Percentiles rank a stretch among this genome's conserved stretches.
Evolutionary conservation across 2,329 filamentous ascomycete species (phyloP).

Genomic region (Pseudocercospora crystallina): DNA sequence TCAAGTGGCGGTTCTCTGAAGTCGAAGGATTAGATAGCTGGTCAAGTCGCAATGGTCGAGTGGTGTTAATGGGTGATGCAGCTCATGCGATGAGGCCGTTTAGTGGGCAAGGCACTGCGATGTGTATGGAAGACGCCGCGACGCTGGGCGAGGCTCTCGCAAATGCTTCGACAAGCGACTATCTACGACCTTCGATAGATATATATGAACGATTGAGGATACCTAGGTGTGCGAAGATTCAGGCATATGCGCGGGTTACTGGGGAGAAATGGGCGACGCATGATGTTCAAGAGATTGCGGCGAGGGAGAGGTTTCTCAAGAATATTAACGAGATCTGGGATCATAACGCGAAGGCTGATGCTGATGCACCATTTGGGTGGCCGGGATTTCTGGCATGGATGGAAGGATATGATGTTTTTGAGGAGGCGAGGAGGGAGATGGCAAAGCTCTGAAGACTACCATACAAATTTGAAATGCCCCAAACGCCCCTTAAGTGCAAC

Average conservation of each 20-base stretch:
- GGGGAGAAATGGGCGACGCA: slow-evolving; percentile 4
- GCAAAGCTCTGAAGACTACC: not conserved
- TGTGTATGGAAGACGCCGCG: slow-evolving; percentile 13
- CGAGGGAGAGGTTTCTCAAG: not conserved
- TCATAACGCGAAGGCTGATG: slow-evolving; percentile 1
- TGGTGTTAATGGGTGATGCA: slow-evolving; percentile 12
- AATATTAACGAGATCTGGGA: slow-evolving; percentile 6
- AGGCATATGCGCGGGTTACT: slow-evolving; percentile 2
- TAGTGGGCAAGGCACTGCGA: not conserved
- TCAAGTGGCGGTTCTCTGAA: slow-evolving; percentile 9
- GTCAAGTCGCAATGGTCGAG: slow-evolving; percentile 6
- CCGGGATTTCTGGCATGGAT: slow-evolving; percentile 9
- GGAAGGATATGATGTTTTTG: slow-evolving; percentile 13
- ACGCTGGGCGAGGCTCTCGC: slow-evolving; percentile 8
- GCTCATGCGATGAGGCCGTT: slow-evolving; percentile 4
- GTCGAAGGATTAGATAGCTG: slow-evolving; percentile 1
- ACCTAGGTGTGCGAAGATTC: slow-evolving; percentile 6
- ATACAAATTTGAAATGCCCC: no score
- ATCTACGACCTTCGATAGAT: not conserved
- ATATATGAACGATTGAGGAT: slow-evolving; percentile 10
- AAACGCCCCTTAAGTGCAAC: no score
- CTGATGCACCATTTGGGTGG: not conserved
- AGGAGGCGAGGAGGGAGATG: slow-evolving; percentile 4
- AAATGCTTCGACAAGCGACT: not conserved
- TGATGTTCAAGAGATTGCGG: not conserved